Base-by-base conservation (phyloP, 805 yeast genomes). In the Aciculoconidium aculeatum region DNA sequence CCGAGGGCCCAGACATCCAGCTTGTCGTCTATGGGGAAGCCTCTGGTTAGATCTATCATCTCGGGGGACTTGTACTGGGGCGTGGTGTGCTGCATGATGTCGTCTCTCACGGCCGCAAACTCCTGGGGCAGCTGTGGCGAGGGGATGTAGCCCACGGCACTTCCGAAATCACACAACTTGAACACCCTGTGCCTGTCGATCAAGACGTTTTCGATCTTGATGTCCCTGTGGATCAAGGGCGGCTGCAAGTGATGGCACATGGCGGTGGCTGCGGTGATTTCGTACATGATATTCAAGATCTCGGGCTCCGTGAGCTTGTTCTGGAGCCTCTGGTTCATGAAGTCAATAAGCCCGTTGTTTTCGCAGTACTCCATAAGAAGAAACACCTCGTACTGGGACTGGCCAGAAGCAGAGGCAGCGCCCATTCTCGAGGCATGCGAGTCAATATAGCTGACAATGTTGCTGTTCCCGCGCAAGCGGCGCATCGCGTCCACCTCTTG, bases 401-500 rank as follows among this genome's bases (percentile, higher is more conserved):
- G 84, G 51, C 2, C 63, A 34, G 14, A 58, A 34, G 27, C 25
- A 3, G 34, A 24, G 39, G 15, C 20, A 13, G 34, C 28, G 12
- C 30, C 32, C 55, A 80, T 60, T 43, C 94, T 69, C 8, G 94
- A 77, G 5, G 98, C 98, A 59, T 92, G 96, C 3, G 96, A 85
- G 54, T 92, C 98, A 30, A 87, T 83, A 53, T 92, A 92, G 3
- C 85, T 77, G 2, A 92, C 98, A 37, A 92, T 77, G 49, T 80
- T 78, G 25, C 72, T 70, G 40, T 82, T 73, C 6, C 94, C 95
- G 37, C 78, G 65, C 18, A 92, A 65, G 15, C 95, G 67, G 56
- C 85, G 83, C 97, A 92, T 90, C 8, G 96, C 94, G 51, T 92
- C 97, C 10, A 92, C 98, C 54, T 92, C 99, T 21, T 94, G 95